Base-by-base conservation (phyloP, 352 stramenopile species). In the Phytopythium delawarense region DNA sequence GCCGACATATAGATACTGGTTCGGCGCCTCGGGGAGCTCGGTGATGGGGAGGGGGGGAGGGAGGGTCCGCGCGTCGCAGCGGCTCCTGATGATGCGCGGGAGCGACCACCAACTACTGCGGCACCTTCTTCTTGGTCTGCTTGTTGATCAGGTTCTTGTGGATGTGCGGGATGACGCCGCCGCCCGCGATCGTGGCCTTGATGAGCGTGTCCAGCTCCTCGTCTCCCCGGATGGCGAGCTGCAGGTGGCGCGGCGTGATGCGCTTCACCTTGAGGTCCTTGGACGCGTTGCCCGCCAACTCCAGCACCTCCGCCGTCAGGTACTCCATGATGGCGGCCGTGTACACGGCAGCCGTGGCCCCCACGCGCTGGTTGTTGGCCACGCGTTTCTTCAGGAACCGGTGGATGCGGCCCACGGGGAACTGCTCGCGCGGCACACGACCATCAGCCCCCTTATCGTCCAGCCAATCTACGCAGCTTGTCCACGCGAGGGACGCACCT, bases 121-220 rank as follows among this genome's bases (percentile, higher is more conserved):
- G 73, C 52, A 81, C 75, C 63, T 91, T 92, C 79, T 96, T 94
- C 76, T 96, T 96, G 59, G 77, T 81, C 68, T 91, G 78, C 88
- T 99, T 99, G 88, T 98, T 99, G 77, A 99, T 99, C 54, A 99
- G 95, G 53, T 94, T 98, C 84, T 99, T 99, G 94, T 99, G 98
- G 76, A 99, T 99, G 84, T 99, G 94, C 37, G 98, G 98, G 71
- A 99, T 99, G 59, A 99, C 98, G 90, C 98, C 98, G 70, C 98
- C 98, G 66, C 98, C 98, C 23, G 98, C 98, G 83, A 99, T 99
- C 55, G 98, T 99, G 35, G 97, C 98, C 87, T 99, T 99, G 79
- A 99, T 99, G 56, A 99, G 62, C 66, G 72, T 79, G 45, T 99
- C 97, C 49, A 99, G 88, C 81, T 99, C 98, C 82, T 99, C 98